Evolutionary conservation across 495 filamentous ascomycete genomes (phyloP), one percentile per base, ranked within the genome.

Genomic region (Xanthoparmelia taractica): DNA sequence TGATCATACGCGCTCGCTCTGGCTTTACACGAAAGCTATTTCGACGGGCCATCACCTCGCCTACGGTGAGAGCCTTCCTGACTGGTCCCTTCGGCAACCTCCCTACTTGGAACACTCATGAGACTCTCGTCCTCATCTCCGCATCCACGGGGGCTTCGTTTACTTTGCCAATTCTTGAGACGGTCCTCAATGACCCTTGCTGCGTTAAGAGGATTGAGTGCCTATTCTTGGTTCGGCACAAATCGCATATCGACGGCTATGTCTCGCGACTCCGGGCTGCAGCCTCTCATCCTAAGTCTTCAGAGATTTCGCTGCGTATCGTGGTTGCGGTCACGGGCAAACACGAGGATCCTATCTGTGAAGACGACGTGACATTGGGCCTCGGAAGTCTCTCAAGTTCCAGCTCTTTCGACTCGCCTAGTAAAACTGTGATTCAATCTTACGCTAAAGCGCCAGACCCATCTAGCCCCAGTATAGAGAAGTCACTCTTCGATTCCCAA

Each of bases 11-110:
- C 63, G 67, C 84, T 15, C 82, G 88, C 64, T 71, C 73, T 43
- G 87, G 87, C 12, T 85, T 86, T 57, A 88, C 87, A 2, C 75
- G 73, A 40, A 74, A 80, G 0, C 74, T 90, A 34, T 78, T 83
- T 67, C 65, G 75, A 8, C 78, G 78, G 58, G 85, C 85, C 2
- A 66, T 71, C 66, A 45, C 33, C 56, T 58, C 40, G 31, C 4
- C 54, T 38, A 38, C 40, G 29, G 72, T 68, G 60, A 79, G 73
- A 34, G 79, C 75, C 20, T 79, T 85, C 33, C 70, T 85, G 1
- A 75, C 81, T 13, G 83, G 84, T 0, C 84, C 84, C 7, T 85
- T 82, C 60, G 84, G 84, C n/a, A 64, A 66, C n/a, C 75, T 82
- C 18, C 78, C 82, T 0, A 73, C 74, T 12, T 80, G 82, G 76